Base-by-base conservation (phyloP, 768 basidiomycete genomes). In the Phanerochaete sordida region DNA sequence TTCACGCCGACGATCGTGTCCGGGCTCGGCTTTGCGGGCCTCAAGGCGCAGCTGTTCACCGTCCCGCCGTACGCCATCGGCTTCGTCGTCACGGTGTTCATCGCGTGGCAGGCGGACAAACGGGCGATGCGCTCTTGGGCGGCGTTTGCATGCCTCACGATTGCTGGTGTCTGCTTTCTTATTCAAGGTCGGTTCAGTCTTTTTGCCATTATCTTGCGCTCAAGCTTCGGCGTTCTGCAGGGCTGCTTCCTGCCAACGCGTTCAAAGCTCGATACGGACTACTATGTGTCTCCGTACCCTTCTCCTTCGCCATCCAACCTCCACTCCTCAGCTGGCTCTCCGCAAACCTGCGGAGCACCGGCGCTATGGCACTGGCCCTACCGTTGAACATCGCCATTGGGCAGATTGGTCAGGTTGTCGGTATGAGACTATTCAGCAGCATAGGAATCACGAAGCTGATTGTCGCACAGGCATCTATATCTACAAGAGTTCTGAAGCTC, bases 21-120 rank as follows among this genome's bases (percentile, higher is more conserved):
- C 37, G 49, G 23, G 8, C 58, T 89, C 56, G 87, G 87, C 1
- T 81, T 82, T 66, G 69, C 77, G 1, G 68, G 81, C 3, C 72
- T 84, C 0, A 75, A 84, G 53, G 84, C 81, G 55, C 85, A 88
- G 64, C 75, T 90, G 1, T 76, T 90, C 43, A 87, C 86, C 2
- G 81, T 89, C 0, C 88, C 88, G 1, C 86, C 86, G 11, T 89
- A 88, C 64, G 69, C 85, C 21, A 73, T 72, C 15, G 75, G 68
- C 21, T 76, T 66, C 47, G 73, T 63, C 21, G 60, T 66, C 39
- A 68, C 67, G 2, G 58, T 68, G 3, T 11, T 54, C n/a, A 65
- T 68, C 15, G 58, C 65, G 28, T 65, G 63, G 65, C 30, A 62
- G 3, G 57, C 65, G 49, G 67, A 68, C 43, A 59, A 28, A 52